These are phyloP conservation scores for Heracleum sosnowskyi DNA, from an alignment of 129 eudicot species.

Conservation along the genomic window DNA sequence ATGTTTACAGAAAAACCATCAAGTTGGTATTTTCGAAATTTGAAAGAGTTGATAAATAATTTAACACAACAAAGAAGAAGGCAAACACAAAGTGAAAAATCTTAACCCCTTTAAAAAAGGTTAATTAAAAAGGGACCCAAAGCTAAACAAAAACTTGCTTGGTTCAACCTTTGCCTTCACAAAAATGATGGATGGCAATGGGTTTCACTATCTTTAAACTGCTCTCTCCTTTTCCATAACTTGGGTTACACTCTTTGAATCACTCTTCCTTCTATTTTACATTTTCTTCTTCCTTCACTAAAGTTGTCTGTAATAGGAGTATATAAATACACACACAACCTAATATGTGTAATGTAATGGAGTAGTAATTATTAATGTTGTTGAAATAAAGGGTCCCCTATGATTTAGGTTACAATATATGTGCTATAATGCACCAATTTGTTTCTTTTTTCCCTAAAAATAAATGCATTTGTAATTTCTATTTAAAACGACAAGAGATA, in stretches of 20 bases:
- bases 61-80: background rate
- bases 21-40: background rate
- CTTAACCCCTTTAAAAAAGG: background rate
- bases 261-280: slow-evolving; percentile 5
- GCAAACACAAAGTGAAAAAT: background rate
- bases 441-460: background rate
- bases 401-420: background rate
- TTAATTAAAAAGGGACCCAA: background rate
- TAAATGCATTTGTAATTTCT: too few species aligned
- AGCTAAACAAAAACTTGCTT: background rate
- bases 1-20: too few species aligned
- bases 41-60: too few species aligned
- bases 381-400: background rate
- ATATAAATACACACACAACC: background rate
- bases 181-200: background rate
- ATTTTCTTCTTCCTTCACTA: background rate
- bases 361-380: background rate
- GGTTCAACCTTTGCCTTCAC: background rate
- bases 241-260: slow-evolving; percentile 13
- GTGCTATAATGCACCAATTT: background rate
- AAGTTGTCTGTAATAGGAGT: background rate
- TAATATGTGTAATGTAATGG: background rate
- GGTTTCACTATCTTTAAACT: background rate
- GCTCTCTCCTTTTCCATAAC: background rate
- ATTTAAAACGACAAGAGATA: too few species aligned